phyloP scores from a whole-genome alignment of 495 filamentous ascomycete genomes.

The Hyaloscypha finlandica region DNA sequence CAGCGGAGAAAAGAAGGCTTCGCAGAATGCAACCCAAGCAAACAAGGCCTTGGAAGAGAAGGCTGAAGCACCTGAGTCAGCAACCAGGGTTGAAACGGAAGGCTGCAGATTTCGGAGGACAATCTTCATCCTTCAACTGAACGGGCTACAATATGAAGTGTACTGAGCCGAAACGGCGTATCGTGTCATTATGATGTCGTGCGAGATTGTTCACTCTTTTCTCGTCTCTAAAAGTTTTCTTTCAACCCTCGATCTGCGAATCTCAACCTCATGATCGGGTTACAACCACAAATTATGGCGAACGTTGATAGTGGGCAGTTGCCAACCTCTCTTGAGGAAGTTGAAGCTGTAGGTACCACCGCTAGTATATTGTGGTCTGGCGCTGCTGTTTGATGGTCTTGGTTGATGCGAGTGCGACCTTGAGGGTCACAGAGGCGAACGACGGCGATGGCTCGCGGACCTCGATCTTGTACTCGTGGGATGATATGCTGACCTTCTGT shows the following conservation, averaged over 20 bases:
- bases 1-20: not conserved
- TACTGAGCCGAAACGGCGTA: not conserved
- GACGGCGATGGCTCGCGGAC: not conserved
- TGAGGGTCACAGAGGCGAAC: not conserved
- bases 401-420: not conserved
- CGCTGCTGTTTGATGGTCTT: not conserved
- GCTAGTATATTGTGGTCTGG: not conserved
- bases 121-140: not conserved
- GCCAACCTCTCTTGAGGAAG: slow-evolving; percentile 43
- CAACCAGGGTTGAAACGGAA: not conserved
- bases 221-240: not conserved
- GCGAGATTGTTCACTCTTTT: not conserved
- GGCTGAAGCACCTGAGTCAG: not conserved
- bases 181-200: not conserved
- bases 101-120: slow-evolving; percentile 5
- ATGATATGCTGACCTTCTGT: slow-evolving; percentile 11
- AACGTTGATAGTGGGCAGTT: slow-evolving; percentile 25
- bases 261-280: not conserved
- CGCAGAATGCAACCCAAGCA: not conserved
- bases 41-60: not conserved
- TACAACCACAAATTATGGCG: slow-evolving; percentile 20
- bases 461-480: not conserved
- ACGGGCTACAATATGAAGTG: not conserved
- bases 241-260: not conserved
- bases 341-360: slow-evolving; percentile 39